These are phyloP conservation scores for Fusarium piperis DNA, from an alignment of 2,329 filamentous ascomycete genomes.

Conservation along the genomic window DNA sequence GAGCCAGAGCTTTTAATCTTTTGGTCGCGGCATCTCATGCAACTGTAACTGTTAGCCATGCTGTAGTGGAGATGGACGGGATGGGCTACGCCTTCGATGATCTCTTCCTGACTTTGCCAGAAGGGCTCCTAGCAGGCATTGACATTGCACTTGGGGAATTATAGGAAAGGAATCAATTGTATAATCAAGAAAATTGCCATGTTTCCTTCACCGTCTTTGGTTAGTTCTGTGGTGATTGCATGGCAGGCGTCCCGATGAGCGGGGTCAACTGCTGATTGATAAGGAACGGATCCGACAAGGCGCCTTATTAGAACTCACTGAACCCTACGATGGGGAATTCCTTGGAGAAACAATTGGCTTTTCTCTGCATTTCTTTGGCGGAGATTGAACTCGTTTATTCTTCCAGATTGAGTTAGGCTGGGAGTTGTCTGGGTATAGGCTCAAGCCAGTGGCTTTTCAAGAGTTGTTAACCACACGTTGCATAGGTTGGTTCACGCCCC, in stretches of 20 bases:
- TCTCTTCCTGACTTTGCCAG: conserved; percentile 25
- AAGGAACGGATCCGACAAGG: not conserved
- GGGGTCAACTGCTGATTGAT: not conserved
- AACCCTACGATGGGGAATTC: not conserved
- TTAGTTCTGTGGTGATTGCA: not conserved
- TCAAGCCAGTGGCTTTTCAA: not conserved
- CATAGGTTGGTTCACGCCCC: not conserved
- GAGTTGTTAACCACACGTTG: not conserved
- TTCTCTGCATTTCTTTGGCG: not conserved
- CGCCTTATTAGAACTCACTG: not conserved
- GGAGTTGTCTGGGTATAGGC: not conserved
- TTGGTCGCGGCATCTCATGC: conserved; percentile 32
- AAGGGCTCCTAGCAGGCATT: conserved; percentile 5
- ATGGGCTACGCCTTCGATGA: conserved; percentile 27
- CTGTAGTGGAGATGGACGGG: not conserved
- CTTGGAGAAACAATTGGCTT: not conserved
- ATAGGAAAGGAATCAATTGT: not conserved
- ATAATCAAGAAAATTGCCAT: conserved; percentile 1
- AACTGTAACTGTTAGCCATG: conserved; percentile 7
- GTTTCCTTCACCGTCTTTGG: not conserved
- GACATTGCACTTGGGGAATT: not conserved
- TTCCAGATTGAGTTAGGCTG: conserved; percentile 21
- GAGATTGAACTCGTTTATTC: conserved; percentile 20
- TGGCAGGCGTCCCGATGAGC: not conserved
- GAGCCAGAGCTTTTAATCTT: conserved; percentile 31